phyloP scores from a whole-genome alignment of 73 alveolate genomes.

The Diophrys sp. region DNA sequence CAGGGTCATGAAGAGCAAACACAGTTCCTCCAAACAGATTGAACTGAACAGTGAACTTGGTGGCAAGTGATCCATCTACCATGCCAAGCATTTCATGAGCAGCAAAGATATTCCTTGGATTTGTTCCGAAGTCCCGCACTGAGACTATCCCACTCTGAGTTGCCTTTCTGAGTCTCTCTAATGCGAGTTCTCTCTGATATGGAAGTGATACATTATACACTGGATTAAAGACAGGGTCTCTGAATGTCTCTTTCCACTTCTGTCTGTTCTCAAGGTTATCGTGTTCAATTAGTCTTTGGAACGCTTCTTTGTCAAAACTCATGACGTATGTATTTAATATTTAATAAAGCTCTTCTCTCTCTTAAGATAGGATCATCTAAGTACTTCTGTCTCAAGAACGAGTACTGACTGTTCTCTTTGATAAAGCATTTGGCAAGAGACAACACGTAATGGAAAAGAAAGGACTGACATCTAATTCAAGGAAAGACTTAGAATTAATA shows the following conservation, averaged over 20 bases:
- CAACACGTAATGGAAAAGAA: too few relatives aligned
- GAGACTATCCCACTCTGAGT: constrained; percentile 26
- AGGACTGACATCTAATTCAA: too few relatives aligned
- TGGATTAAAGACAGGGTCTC: constrained; percentile 44
- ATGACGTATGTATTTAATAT: not conserved
- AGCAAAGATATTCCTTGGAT: constrained; percentile 48
- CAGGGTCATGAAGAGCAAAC: constrained; percentile 12
- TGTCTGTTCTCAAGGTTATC: constrained; percentile 21
- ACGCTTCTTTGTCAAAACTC: constrained; percentile 3
- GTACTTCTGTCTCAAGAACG: too few relatives aligned
- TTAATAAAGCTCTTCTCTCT: too few relatives aligned
- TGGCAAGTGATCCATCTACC: constrained; percentile 44
- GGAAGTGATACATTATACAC: constrained; percentile 24
- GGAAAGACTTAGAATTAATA: too few relatives aligned
- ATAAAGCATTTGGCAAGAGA: too few relatives aligned
- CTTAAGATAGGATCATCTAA: too few relatives aligned
- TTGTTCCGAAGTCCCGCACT: constrained; percentile 35
- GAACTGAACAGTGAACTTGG: constrained; percentile 57
- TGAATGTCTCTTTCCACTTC: constrained; percentile 28
- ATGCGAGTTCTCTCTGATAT: constrained; percentile 29
- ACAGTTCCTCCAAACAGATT: constrained; percentile 61
- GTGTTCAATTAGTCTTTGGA: constrained; percentile 12
- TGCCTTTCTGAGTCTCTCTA: constrained; percentile 33
- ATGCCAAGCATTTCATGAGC: constrained; percentile 51
- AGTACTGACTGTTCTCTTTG: too few relatives aligned